Base-by-base conservation (phyloP, 225 moss, liverwort and hornwort genomes). In the Thuidium tamariscinum region DNA sequence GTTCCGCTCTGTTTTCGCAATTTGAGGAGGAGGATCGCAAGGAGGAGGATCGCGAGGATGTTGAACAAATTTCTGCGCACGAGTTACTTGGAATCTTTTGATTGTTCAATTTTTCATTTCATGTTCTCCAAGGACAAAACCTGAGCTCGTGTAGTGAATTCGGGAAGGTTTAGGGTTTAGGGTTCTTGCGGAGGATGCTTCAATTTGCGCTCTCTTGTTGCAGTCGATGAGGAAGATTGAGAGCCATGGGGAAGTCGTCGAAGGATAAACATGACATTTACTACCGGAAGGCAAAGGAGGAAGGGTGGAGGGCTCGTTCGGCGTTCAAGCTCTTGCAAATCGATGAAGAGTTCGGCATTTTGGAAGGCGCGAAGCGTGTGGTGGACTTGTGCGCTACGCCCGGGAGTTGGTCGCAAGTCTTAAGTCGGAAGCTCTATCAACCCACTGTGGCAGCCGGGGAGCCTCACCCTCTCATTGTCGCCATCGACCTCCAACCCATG, bases 401-500 rank as follows among this genome's bases (percentile, higher is more conserved):
- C 25, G 98, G 98, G 55, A 98, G 98, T 88, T 98, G 98, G 98
- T 97, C 96, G 80, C 97, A 98, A 90, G 98, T 98, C 68, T 87
- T 98, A 77, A 98, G 97, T 75, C 92, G 97, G 30, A 97, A 97
- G 91, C 91, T 98, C 4, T 98, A 95, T 74, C 85, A 95, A 86
- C 98, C 97, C 67, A 94, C 95, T 12, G 89, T 92, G 55, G 82
- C 89, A 62, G 92, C 94, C 63, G 89, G 95, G 69, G 92, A 91
- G 78, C 89, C 92, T n/a, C 89, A 93, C 25, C 98, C 98, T 41
- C 92, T 97, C 23, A 98, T 98, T 60, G 97, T 98, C 13, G 97
- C 97, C 55, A 97, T 98, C 78, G 98, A 98, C 91, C 90, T 98
- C 9, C 97, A 98, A 90, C 98, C 98, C 49, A 98, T 98, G 97